Evolutionary conservation across 768 basidiomycete species (phyloP), one percentile per base, ranked within the genome.

Genomic region (Exidia glandulosa): DNA sequence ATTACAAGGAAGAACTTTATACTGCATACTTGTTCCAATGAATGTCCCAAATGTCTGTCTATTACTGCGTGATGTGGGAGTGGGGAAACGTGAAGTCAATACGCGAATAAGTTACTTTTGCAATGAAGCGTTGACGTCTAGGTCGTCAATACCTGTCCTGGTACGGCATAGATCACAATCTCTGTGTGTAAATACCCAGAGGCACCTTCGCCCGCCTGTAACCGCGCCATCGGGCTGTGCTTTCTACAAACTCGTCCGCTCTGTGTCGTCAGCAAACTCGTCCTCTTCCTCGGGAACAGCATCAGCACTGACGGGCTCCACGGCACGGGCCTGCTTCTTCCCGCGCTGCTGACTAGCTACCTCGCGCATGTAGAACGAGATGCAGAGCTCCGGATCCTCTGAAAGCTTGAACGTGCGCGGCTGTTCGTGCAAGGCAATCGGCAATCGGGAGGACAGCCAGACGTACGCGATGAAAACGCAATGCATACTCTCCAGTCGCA

Each of bases 391-490:
- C 7, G 30, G 25, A 30, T 86, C 73, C 13, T 67, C 67, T 68
- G 91, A 89, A 50, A 90, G 66, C 16, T 67, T 71, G 13, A 70
- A 63, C 1, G 84, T 87, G 31, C 73, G 70, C 5, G 73, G 68
- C 32, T 78, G 73, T n/a, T 87, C 76, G 3, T 79, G 71, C 69
- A 88, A 97, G 6, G 84, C 76, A 57, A 90, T 75, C 0, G 82
- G 77, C 60, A 82, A 77, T 37, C 94, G 85, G 69, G 82, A 85
- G 23, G 78, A 76, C 63, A 94, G 76, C 95, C 95, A 99, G 56
- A 92, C 74, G 72, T 97, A 97, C 25, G 87, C 65, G 14, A 86
- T 84, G 31, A 91, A 66, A 32, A 82, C 73, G 66, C 86, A 87
- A 72, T 99, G 93, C 61, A 90, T 72, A 4, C 79, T 75, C 71